Percentiles rank a stretch among this genome's conserved stretches.
Conservation (phyloP, 768 basidiomycete species). For the Crucibulum laeve region DNA sequence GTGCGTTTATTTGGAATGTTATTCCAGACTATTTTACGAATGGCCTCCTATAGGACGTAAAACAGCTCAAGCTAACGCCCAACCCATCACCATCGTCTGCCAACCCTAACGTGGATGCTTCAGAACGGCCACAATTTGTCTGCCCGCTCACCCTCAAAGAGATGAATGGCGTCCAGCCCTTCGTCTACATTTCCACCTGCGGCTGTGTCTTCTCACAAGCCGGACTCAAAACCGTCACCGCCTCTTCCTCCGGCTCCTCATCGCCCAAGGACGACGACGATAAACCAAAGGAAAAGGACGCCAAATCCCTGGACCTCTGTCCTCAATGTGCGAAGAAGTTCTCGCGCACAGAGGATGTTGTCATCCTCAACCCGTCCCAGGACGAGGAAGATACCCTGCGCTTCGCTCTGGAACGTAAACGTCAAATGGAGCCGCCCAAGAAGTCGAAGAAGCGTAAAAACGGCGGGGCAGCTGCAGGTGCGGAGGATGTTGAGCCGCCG, state of each 20-base stretch:
- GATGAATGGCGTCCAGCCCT: conserved; percentile 89
- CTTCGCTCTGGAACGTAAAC: conserved; percentile 50
- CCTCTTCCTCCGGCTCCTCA: conserved; percentile 22
- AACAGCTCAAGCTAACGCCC: conserved; percentile 73
- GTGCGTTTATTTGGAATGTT: conserved; percentile 36
- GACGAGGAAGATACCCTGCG: conserved; percentile 65
- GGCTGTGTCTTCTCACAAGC: conserved; percentile 91
- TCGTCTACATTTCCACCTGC: conserved; percentile 81
- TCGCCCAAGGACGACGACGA: conserved; percentile 18
- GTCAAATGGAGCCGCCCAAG: conserved; percentile 51
- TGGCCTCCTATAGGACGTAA: conserved; percentile 82
- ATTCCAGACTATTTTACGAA: too few species aligned
- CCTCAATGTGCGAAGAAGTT: conserved; percentile 78
- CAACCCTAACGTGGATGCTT: conserved; percentile 25
- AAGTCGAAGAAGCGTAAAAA: conserved; percentile 70
- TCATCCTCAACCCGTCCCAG: conserved; percentile 62
- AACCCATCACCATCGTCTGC: conserved; percentile 54
- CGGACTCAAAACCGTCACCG: conserved; percentile 65
- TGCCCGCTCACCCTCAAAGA: conserved; percentile 92
- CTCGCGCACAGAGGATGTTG: conserved; percentile 47
- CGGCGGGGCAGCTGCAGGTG: conserved; percentile 18
- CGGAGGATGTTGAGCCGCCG: conserved; percentile 32
- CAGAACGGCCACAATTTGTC: conserved; percentile 65
- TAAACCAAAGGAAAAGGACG: conserved; percentile 26
- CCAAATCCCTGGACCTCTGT: conserved; percentile 49